Conservation (phyloP, 768 basidiomycete species). For the Gymnopilus dilepis region DNA sequence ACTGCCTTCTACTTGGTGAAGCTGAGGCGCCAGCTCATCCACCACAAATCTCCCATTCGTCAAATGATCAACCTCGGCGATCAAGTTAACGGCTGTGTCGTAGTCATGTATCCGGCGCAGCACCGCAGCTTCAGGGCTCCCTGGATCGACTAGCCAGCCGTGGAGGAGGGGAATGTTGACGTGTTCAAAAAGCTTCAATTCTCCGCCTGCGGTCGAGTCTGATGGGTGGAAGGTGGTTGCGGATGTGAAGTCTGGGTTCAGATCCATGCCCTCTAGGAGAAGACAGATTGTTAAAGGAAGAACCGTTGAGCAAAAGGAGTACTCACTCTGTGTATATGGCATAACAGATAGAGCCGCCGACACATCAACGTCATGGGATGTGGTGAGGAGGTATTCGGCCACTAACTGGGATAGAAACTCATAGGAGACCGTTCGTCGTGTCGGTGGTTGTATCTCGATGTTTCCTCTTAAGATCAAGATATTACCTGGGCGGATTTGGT, state of each 20-base stretch:
- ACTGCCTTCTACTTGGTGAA: slow-evolving; percentile 18
- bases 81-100: slow-evolving; percentile 72
- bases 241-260: slow-evolving; percentile 84
- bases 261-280: slow-evolving; percentile 80
- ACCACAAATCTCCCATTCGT: slow-evolving; percentile 65
- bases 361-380: slow-evolving; percentile 63
- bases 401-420: slow-evolving; percentile 84
- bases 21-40: slow-evolving; percentile 33
- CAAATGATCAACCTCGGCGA: slow-evolving; percentile 82
- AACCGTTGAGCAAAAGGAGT: not conserved
- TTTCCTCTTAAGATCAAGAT: slow-evolving; percentile 86
- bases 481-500: slow-evolving; percentile 63
- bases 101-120: slow-evolving; percentile 66
- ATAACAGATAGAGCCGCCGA: slow-evolving; percentile 77
- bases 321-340: slow-evolving; percentile 78
- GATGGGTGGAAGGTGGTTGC: slow-evolving; percentile 70
- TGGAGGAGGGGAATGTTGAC: slow-evolving; percentile 84
- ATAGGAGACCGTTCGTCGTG: slow-evolving; percentile 78
- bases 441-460: slow-evolving; percentile 71
- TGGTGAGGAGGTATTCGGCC: slow-evolving; percentile 77
- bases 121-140: slow-evolving; percentile 59
- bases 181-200: slow-evolving; percentile 84
- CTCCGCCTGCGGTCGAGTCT: slow-evolving; percentile 59
- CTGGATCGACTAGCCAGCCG: slow-evolving; percentile 86
- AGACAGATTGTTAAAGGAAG: too few relatives aligned